Evolutionary conservation across 2,329 filamentous ascomycete genomes (phyloP), one percentile per base, ranked within the genome.

Genomic region (Periconia sp.): DNA sequence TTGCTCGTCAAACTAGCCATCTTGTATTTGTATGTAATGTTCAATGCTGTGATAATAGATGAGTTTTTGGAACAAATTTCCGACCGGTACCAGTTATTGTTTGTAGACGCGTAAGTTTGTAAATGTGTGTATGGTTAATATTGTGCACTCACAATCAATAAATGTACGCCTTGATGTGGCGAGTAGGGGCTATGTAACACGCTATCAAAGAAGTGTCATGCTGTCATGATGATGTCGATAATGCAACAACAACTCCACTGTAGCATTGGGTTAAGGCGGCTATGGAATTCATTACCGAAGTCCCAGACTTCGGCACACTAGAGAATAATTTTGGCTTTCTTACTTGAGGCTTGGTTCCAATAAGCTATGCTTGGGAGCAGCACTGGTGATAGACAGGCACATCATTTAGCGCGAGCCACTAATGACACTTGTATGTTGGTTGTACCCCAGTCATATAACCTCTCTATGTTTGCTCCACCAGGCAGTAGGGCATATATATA

Each of bases 1-100:
- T 76, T 75, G 48, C 64, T 60, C 13, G 50, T 58, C 20, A 65
- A 30, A 14, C 31, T 9, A 44, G 37, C 27, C 47, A 50, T 54
- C 35, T 15, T 46, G 18, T 19, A 19, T 7, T 3, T n/a, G 15
- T 42, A n/a, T 18, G 14, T 19, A n/a, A n/a, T 6, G 33, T 11
- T 37, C 13, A 37, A 37, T n/a, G 5, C 13, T n/a, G 33, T 3
- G 6, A n/a, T 11, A 37, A 14, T 11, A n/a, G 33, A 13, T 37
- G 13, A 6, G 15, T 37, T 37, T 11, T 14, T 14, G 3, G 15
- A 3, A 14, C 33, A 11, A 37, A 37, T 5, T 14, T 37, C n/a
- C 13, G 15, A 6, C 15, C 3, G 15, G 33, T 3, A 37, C 15
- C 15, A n/a, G 15, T 37, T 37, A 6, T 11, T 37, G 33, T 27